A percentile compares a stretch with the other conserved stretches of the same genome.
phyloP scores from a whole-genome alignment of 345 rosid genomes.

The Chamaenerion angustifolium region DNA sequence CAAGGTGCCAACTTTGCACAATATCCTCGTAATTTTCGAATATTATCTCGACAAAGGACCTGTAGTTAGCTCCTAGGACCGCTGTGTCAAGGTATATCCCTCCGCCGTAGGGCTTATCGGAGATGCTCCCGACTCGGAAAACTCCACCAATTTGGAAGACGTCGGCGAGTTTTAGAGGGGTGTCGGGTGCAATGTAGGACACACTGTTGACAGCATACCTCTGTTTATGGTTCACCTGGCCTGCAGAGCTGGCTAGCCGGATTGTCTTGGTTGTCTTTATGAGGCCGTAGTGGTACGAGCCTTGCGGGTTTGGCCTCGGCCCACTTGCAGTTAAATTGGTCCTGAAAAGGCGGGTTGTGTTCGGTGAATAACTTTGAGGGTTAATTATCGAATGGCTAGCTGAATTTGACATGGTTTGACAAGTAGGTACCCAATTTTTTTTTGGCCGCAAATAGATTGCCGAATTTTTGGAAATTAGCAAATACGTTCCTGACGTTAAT shows the following conservation, averaged over 20 bases:
- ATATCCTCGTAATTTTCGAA: constrained; percentile 64
- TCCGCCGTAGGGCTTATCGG: constrained; percentile 57
- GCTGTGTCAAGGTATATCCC: constrained; percentile 69
- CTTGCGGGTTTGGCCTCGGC: constrained; percentile 98
- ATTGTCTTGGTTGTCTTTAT: constrained; percentile 64
- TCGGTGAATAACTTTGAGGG: no score
- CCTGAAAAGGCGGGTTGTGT: no score
- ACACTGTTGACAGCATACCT: constrained; percentile 83
- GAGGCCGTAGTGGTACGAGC: constrained; percentile 94
- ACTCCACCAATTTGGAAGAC: constrained; percentile 82
- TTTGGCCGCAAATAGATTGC: no score
- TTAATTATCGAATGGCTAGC: no score
- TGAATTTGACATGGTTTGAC: no score
- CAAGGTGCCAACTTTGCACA: constrained; percentile 74
- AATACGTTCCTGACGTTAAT: no score
- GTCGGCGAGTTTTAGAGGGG: constrained; percentile 89
- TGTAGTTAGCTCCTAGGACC: constrained; percentile 64
- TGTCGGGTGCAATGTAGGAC: constrained; percentile 58
- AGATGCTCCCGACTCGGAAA: constrained; percentile 51
- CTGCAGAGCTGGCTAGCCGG: constrained; percentile 62
- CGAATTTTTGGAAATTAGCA: no score
- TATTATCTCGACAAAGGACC: constrained; percentile 63
- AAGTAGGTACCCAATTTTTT: no score
- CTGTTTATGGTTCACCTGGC: constrained; percentile 74
- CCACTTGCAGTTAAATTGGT: constrained; percentile 94